These are phyloP conservation scores for Myrica gale DNA, from an alignment of 306 rosid species.

Conservation along the genomic window DNA sequence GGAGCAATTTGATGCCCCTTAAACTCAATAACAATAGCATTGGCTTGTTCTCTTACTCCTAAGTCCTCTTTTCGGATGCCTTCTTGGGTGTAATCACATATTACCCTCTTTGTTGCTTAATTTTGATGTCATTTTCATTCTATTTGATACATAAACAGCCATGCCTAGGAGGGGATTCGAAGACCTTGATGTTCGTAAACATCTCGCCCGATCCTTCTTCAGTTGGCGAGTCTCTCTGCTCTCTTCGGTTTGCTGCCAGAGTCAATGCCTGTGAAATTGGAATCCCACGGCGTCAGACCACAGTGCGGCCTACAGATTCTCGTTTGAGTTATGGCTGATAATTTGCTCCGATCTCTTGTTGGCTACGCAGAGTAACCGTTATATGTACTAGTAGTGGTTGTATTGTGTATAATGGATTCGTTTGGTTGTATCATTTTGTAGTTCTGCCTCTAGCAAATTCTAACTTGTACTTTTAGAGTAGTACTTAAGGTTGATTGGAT, in stretches of 20 bases:
- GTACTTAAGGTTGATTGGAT: conserved; percentile 5
- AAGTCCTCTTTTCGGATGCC: neutral
- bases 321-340: conserved; percentile 61
- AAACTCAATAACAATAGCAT: neutral
- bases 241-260: conserved; percentile 87
- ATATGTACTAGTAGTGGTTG: conserved; percentile 17
- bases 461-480: conserved; percentile 32
- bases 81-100: neutral
- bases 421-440: conserved; percentile 34
- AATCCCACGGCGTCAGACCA: conserved; percentile 71
- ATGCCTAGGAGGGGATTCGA: conserved; percentile 91
- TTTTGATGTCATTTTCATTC: neutral
- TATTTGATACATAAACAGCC: conserved; percentile 57
- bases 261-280: conserved; percentile 94
- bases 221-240: conserved; percentile 75
- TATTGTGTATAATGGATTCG: conserved; percentile 21
- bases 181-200: conserved; percentile 89
- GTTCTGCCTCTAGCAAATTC: conserved; percentile 28
- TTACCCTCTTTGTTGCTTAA: neutral
- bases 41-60: too few species aligned
- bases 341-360: neutral
- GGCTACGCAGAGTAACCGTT: conserved; percentile 16
- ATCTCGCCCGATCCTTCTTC: conserved; percentile 85
- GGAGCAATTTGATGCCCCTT: neutral
- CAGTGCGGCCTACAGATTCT: conserved; percentile 48